These are phyloP conservation scores for Aspergillus sclerotialis DNA, from an alignment of 2,329 filamentous ascomycete genomes.

Conservation along the genomic window DNA sequence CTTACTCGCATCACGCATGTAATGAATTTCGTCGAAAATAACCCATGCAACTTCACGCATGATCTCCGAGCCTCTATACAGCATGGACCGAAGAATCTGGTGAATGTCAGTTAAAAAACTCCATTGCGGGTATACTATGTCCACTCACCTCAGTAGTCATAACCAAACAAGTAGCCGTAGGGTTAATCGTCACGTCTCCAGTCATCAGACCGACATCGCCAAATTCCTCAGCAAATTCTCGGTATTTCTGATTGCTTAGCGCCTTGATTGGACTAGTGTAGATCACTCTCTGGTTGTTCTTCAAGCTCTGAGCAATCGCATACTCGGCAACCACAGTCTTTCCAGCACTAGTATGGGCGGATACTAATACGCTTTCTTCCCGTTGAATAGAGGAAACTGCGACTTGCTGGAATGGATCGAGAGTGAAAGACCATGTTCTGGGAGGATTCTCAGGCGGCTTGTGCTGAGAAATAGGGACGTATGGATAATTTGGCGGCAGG, in stretches of 20 bases:
- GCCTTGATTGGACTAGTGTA: conserved; percentile 99
- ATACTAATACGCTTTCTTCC: conserved; percentile 92
- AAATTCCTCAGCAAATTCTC: conserved; percentile 93
- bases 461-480: conserved; percentile 90
- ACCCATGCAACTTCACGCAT: conserved; percentile 99
- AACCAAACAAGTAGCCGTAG: conserved; percentile 92
- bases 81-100: conserved; percentile 89
- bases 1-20: conserved; percentile 79
- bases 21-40: conserved; percentile 97
- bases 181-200: conserved; percentile 98
- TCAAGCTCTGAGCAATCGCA: conserved; percentile 92
- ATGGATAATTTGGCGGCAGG: conserved; percentile 87
- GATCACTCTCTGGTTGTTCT: conserved; percentile 96
- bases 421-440: conserved; percentile 75
- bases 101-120: conserved; percentile 6
- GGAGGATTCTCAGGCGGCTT: conserved; percentile 83
- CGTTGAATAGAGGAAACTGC: conserved; percentile 92
- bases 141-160: conserved; percentile 79
- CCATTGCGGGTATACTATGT: conserved; percentile 6
- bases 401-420: conserved; percentile 95
- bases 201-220: conserved; percentile 98
- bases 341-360: conserved; percentile 92
- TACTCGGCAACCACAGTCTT: conserved; percentile 99
- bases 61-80: conserved; percentile 96
- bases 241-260: conserved; percentile 95